A percentile compares a stretch with the other conserved stretches of the same genome.
Conservation (phyloP, 2,329 filamentous ascomycete genomes). For the Fusarium veterinarium region DNA sequence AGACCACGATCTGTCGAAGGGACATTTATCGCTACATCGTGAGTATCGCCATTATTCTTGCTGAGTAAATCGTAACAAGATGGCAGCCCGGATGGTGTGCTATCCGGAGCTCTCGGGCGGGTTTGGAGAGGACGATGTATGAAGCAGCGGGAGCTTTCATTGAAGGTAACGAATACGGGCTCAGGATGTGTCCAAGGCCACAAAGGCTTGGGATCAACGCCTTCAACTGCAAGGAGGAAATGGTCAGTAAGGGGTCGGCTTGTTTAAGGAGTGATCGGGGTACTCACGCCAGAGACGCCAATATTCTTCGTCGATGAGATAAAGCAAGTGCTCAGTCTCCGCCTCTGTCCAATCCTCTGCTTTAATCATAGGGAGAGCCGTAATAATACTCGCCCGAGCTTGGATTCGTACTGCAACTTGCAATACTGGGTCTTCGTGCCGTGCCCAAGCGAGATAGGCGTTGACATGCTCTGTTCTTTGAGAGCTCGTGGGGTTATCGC, state of each 20-base stretch:
- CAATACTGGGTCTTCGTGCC: fast-evolving
- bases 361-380: not conserved
- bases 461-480: not conserved
- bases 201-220: not conserved
- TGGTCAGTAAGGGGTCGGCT: fast-evolving
- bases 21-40: fast-evolving
- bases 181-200: not conserved
- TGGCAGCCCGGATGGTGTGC: fast-evolving
- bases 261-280: not conserved
- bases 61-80: fast-evolving
- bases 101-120: not conserved
- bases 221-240: fast-evolving
- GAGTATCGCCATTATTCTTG: fast-evolving
- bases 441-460: not conserved
- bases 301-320: not conserved
- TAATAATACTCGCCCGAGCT: not conserved
- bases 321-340: not conserved
- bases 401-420: not conserved
- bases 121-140: not conserved
- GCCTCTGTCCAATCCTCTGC: not conserved
- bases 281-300: not conserved
- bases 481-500: not conserved
- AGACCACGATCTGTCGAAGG: not conserved
- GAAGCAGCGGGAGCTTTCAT: not conserved
- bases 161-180: not conserved